Evolutionary conservation across 1,284 basidiomycete species (phyloP), one percentile per base, ranked within the genome.

Genomic region (Cutaneotrichosporon daszewskae): DNA sequence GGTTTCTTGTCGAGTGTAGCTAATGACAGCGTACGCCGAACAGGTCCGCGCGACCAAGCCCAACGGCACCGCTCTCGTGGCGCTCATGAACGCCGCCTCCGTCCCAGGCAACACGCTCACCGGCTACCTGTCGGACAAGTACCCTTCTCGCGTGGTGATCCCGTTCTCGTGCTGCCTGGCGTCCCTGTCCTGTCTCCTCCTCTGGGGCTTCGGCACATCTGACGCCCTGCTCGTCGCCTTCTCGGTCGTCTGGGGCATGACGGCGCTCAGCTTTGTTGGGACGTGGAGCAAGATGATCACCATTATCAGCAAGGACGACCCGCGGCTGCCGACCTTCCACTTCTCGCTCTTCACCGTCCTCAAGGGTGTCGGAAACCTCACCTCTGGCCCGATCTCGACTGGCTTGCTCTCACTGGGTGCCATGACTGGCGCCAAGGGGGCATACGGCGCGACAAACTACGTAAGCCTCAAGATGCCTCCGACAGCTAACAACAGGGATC

Each of bases 141-240:
- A 54, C 24, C 59, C 63, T 0, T 44, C 68, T 8, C 53, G 54
- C 12, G 28, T 54, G 28, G 64, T 66, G 32, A 55, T 73, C 26
- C 37, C 56, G 5, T 32, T 62, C 28, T 65, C 60, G 9, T 68
- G 65, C 47, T 32, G 62, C 4, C 61, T 61, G 1, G 55, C 60
- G 3, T 56, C 66, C 2, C 23, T 64, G 2, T 41, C 66, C 0
- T 68, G 65, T 41, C 58, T 71, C 24, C 50, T 68, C 18, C 50
- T 73, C 23, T 73, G 71, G 69, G 71, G 71, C 1, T 60, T 71
- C 38, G 64, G 64, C 1, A 65, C 62, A 9, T 53, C 51, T 14
- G 37, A 53, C n/a, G 56, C 40, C 12, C 42, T 58, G 3, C 47
- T 68, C 12, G 51, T 63, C 1, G 47, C 45, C 1, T 68, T 68